phyloP scores from a whole-genome alignment of 257 asterid genomes.

The Solanum virginianum region DNA sequence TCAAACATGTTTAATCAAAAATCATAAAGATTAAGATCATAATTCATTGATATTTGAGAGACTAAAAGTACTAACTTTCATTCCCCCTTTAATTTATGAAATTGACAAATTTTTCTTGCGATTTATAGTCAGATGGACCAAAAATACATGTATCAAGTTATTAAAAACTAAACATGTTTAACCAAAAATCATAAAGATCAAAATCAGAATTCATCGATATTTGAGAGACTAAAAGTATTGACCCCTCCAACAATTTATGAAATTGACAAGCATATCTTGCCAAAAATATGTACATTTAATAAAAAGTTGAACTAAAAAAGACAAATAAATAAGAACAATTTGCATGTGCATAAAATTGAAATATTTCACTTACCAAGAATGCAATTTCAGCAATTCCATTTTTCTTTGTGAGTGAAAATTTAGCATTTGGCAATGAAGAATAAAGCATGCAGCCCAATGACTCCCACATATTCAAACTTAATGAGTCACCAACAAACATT shows the following conservation, averaged over 20 bases:
- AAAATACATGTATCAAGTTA: not conserved
- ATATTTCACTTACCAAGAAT: conserved; percentile 42
- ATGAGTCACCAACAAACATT: conserved; percentile 94
- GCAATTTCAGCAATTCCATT: conserved; percentile 36
- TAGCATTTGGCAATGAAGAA: conserved; percentile 48
- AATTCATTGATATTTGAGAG: not conserved
- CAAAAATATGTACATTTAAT: not conserved
- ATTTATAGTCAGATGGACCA: not conserved
- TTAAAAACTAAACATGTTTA: too few species aligned
- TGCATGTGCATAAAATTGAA: not conserved
- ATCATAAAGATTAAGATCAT: not conserved
- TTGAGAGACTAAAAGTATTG: not conserved
- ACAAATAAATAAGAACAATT: not conserved
- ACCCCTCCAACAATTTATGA: not conserved
- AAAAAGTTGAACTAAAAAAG: not conserved
- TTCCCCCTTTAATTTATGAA: not conserved
- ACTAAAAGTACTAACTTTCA: not conserved
- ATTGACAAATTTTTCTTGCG: not conserved
- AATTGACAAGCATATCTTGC: not conserved
- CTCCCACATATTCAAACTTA: conserved; percentile 95
- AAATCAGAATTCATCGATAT: not conserved
- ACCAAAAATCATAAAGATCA: not conserved
- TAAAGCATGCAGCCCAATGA: conserved; percentile 88
- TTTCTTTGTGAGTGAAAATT: conserved; percentile 24
- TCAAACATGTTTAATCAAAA: not conserved